A percentile compares a stretch with the other conserved stretches of the same genome.
These are phyloP conservation scores for Backusella mclennaniae DNA, from an alignment of 192 early-diverging fungal genomes.

Conservation along the genomic window DNA sequence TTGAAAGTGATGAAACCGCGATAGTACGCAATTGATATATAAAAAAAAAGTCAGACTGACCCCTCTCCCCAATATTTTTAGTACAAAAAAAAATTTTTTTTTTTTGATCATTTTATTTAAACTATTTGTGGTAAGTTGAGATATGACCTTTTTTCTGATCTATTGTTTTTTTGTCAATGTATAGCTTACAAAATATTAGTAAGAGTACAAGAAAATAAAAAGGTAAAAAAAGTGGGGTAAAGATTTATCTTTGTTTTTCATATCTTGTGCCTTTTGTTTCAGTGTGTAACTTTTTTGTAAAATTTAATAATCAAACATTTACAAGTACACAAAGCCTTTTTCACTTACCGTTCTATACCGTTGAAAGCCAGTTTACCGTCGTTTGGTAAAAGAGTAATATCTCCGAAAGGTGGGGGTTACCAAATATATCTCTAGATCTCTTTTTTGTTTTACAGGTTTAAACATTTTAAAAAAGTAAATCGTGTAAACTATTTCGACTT, in stretches of 20 bases:
- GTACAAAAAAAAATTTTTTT: background rate
- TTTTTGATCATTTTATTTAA: background rate
- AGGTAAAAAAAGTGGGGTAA: slow-evolving; percentile 7
- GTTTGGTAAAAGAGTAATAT: background rate
- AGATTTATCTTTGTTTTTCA: background rate
- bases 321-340: background rate
- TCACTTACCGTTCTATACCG: background rate
- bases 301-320: background rate
- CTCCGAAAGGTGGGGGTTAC: background rate
- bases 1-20: background rate
- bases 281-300: background rate
- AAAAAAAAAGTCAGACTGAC: background rate
- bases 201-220: background rate
- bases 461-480: background rate
- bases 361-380: background rate
- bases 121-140: background rate
- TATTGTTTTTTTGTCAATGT: background rate
- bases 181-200: background rate
- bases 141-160: background rate
- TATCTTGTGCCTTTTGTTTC: background rate
- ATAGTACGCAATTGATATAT: background rate
- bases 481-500: background rate
- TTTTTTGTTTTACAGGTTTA: background rate
- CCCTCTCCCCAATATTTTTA: background rate
- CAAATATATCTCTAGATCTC: too few relatives aligned